Evolutionary conservation across 495 filamentous ascomycete genomes (phyloP).

Genomic region (Xylaria scruposa): DNA sequence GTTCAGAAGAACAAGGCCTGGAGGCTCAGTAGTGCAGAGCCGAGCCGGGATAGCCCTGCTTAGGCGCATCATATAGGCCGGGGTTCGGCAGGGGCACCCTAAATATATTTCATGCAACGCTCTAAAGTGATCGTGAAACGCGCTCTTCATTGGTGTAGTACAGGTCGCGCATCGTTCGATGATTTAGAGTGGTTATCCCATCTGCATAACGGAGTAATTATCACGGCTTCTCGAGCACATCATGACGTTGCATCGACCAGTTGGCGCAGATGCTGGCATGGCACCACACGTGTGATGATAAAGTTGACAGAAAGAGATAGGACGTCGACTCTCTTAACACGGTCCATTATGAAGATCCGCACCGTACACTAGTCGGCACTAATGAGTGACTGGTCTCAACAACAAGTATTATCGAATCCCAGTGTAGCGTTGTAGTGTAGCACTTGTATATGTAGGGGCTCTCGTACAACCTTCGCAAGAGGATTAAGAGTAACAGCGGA

Average conservation of each 20-base stretch:
- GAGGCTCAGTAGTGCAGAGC: conserved; percentile 8
- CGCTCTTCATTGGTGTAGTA: conserved; percentile 14
- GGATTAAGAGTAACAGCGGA: not conserved
- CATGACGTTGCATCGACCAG: conserved; percentile 15
- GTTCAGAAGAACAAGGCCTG: conserved; percentile 7
- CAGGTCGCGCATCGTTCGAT: conserved; percentile 22
- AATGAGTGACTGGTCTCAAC: not conserved
- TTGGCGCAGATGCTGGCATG: conserved; percentile 18
- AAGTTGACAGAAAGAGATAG: not conserved
- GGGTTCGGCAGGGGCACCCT: conserved; percentile 20
- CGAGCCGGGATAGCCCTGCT: conserved; percentile 26
- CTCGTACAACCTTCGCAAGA: not conserved
- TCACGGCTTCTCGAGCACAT: conserved; percentile 2
- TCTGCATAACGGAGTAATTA: conserved; percentile 22
- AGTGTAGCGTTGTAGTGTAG: not conserved
- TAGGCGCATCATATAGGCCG: conserved; percentile 24
- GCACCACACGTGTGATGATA: conserved; percentile 9
- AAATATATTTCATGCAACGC: conserved; percentile 20
- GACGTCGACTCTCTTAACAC: not conserved
- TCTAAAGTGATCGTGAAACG: conserved; percentile 17
- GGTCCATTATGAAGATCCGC: not conserved
- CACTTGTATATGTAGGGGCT: not conserved
- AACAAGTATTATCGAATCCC: not conserved
- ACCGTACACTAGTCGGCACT: not conserved
- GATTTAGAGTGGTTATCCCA: not conserved